phyloP scores from a whole-genome alignment of 2,329 filamentous ascomycete species.

The Colletotrichum ledebouriae region DNA sequence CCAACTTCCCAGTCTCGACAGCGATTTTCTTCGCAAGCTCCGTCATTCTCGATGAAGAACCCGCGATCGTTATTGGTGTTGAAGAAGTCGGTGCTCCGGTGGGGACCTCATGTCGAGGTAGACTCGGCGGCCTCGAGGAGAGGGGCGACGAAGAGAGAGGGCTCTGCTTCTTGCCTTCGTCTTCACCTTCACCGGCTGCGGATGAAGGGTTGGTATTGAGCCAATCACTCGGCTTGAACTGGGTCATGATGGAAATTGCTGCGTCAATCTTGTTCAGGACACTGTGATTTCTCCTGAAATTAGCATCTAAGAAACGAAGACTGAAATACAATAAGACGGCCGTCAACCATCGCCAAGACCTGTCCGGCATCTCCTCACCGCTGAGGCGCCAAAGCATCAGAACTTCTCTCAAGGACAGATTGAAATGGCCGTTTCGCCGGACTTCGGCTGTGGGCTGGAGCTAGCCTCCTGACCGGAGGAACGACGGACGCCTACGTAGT shows the following conservation, averaged over 20 bases:
- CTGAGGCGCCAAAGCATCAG: background rate
- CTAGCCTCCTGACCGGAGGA: too few species aligned
- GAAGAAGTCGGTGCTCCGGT: background rate
- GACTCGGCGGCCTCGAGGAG: slow-evolving; percentile 26
- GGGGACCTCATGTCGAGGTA: slow-evolving; percentile 9
- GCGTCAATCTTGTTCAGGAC: background rate
- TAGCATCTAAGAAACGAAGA: background rate
- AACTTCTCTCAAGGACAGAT: background rate
- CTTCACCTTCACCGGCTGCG: slow-evolving; percentile 44
- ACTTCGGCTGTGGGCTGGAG: too few species aligned
- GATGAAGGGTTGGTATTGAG: slow-evolving; percentile 47
- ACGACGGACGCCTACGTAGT: too few species aligned
- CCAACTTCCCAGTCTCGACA: slow-evolving; percentile 63
- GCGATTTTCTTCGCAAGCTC: slow-evolving; percentile 63
- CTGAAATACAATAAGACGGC: too few species aligned
- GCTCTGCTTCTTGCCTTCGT: slow-evolving; percentile 52
- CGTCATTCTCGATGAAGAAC: slow-evolving; percentile 54
- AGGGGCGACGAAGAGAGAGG: slow-evolving; percentile 51
- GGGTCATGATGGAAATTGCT: slow-evolving; percentile 46
- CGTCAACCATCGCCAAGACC: too few species aligned
- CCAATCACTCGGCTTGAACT: slow-evolving; percentile 53
- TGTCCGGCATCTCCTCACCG: background rate
- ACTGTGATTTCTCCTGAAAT: background rate
- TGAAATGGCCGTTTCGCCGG: background rate
- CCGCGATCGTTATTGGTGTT: background rate